Conservation (phyloP, 2,329 filamentous ascomycete genomes). For the Akanthomyces uredinophilus region DNA sequence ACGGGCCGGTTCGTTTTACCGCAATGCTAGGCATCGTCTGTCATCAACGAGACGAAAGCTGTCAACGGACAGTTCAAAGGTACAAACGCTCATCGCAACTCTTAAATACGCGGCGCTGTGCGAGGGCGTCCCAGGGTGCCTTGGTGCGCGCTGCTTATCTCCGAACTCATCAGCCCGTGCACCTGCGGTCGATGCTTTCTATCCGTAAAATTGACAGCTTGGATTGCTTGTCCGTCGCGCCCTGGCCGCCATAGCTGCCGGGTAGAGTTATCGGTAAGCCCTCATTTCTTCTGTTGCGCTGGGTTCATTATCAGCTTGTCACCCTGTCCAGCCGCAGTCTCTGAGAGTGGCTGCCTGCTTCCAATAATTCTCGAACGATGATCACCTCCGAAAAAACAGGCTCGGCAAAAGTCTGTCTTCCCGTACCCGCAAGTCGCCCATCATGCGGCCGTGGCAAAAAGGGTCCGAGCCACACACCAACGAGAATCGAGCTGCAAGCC, state of each 20-base stretch:
- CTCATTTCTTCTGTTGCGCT: neutral
- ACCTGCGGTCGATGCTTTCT: neutral
- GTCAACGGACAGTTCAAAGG: neutral
- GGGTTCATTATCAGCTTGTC: neutral
- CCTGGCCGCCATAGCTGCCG: neutral
- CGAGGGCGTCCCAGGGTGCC: neutral
- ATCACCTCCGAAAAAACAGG: neutral
- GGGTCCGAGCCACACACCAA: conserved; percentile 3
- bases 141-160: neutral
- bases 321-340: neutral
- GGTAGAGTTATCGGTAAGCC: neutral
- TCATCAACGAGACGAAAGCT: conserved; percentile 4
- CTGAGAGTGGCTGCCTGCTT: too few species aligned
- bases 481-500: conserved; percentile 1
- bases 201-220: too few species aligned
- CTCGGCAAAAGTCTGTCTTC: neutral
- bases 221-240: neutral
- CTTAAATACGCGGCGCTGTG: neutral
- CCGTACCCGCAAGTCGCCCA: neutral
- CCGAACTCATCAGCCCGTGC: neutral
- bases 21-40: neutral
- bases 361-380: neutral
- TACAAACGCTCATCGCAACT: neutral
- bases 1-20: conserved; percentile 11
- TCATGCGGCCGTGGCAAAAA: neutral